Conservation (phyloP, 805 yeast genomes). For the Teunomyces lycoperdinae region DNA sequence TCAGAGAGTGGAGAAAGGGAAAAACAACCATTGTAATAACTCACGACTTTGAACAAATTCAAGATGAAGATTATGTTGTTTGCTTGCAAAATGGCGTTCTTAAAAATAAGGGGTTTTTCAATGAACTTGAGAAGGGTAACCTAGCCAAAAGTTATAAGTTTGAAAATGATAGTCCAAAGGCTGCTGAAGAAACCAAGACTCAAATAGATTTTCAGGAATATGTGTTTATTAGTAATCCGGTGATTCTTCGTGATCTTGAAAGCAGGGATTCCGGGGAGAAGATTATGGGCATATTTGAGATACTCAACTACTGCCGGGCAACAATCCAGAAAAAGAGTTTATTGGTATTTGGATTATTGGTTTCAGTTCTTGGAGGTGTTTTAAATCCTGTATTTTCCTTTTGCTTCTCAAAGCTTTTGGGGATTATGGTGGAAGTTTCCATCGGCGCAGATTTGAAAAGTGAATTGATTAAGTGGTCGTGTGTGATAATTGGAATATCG, state of each 20-base stretch:
- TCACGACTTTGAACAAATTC: conserved; percentile 67
- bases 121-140: conserved; percentile 3
- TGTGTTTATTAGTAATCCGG: conserved; percentile 21
- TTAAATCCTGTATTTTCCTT: conserved; percentile 77
- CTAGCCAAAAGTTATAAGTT: not conserved
- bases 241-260: conserved; percentile 22
- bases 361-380: conserved; percentile 57
- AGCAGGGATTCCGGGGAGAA: conserved; percentile 8
- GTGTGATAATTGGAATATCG: conserved; percentile 61
- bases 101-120: conserved; percentile 14
- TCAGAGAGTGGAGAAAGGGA: conserved; percentile 59
- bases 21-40: conserved; percentile 80
- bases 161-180: not conserved
- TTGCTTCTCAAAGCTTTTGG: conserved; percentile 66
- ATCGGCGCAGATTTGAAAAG: conserved; percentile 26
- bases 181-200: not conserved
- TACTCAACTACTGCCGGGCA: conserved; percentile 22
- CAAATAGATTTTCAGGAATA: not conserved
- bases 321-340: conserved; percentile 18
- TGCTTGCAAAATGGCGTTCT: conserved; percentile 60
- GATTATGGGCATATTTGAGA: conserved; percentile 20
- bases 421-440: conserved; percentile 54
- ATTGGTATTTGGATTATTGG: conserved; percentile 48
- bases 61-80: conserved; percentile 53
- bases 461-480: conserved; percentile 61